A percentile compares a stretch with the other conserved stretches of the same genome.
phyloP scores from a whole-genome alignment of 2,329 filamentous ascomycete genomes.

The Nemania sp. region DNA sequence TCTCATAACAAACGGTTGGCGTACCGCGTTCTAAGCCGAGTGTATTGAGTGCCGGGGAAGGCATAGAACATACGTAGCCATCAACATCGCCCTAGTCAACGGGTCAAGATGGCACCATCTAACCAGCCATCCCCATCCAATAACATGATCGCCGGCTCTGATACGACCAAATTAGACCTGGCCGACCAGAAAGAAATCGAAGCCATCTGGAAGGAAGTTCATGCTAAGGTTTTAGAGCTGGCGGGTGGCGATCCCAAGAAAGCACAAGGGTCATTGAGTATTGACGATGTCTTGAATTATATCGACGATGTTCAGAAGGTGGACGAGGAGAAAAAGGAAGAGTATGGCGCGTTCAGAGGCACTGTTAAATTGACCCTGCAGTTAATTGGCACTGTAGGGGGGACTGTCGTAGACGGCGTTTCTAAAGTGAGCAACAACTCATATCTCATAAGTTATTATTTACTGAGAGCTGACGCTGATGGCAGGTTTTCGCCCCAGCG shows the following conservation, averaged over 20 bases:
- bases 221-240: constrained; percentile 41
- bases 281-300: constrained; percentile 38
- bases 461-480: constrained; percentile 10
- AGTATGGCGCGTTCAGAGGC: constrained; percentile 37
- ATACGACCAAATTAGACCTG: constrained; percentile 32
- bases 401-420: constrained; percentile 40
- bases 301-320: constrained; percentile 37
- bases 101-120: constrained; percentile 32
- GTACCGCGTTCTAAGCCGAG: too few species aligned
- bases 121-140: constrained; percentile 29
- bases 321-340: constrained; percentile 38
- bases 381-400: constrained; percentile 43
- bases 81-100: not conserved
- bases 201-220: constrained; percentile 41
- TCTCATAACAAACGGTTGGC: not conserved
- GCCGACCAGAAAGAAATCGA: constrained; percentile 41
- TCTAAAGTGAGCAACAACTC: constrained; percentile 31
- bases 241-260: constrained; percentile 39
- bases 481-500: constrained; percentile 42
- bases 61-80: not conserved
- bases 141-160: constrained; percentile 26
- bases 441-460: not conserved
- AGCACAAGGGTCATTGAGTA: constrained; percentile 35
- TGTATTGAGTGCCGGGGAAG: too few species aligned
- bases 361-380: constrained; percentile 40